Evolutionary conservation across 257 asterid species (phyloP).

Genomic region (Solanum ossicruentum): DNA sequence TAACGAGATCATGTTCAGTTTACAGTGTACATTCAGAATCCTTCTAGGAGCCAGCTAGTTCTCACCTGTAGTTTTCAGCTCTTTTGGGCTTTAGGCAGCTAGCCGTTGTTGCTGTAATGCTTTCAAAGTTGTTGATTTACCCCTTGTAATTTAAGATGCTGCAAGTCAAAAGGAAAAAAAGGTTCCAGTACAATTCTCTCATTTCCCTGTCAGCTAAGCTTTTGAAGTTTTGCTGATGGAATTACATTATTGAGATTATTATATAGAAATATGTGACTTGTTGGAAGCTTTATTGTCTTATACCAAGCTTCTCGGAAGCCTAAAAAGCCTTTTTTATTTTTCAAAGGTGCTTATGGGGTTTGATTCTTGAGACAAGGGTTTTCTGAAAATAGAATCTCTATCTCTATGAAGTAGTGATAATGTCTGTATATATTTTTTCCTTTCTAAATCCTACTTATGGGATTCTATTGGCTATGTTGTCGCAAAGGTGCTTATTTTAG

Average conservation of each 20-base stretch:
- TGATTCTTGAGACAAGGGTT: too few species aligned
- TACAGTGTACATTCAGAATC: background rate
- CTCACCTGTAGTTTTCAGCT: background rate
- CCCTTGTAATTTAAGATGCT: background rate
- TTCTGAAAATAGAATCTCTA: too few species aligned
- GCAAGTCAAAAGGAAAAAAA: background rate
- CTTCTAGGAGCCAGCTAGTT: background rate
- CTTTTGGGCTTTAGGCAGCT: background rate
- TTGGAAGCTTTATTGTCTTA: background rate
- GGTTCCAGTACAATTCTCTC: background rate
- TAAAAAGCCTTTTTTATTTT: too few species aligned
- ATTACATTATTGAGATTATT: background rate
- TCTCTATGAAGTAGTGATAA: too few species aligned
- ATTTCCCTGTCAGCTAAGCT: background rate
- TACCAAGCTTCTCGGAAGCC: background rate
- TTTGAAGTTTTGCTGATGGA: background rate
- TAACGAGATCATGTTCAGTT: conserved; percentile 15
- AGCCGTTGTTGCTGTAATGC: background rate
- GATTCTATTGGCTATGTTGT: too few species aligned
- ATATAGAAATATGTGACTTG: background rate
- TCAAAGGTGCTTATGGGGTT: too few species aligned
- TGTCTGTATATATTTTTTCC: too few species aligned
- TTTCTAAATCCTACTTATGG: too few species aligned
- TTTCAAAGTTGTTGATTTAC: background rate
- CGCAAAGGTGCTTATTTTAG: too few species aligned